Evolutionary conservation across 768 basidiomycete species (phyloP).

Genomic region (Boletus edulis): DNA sequence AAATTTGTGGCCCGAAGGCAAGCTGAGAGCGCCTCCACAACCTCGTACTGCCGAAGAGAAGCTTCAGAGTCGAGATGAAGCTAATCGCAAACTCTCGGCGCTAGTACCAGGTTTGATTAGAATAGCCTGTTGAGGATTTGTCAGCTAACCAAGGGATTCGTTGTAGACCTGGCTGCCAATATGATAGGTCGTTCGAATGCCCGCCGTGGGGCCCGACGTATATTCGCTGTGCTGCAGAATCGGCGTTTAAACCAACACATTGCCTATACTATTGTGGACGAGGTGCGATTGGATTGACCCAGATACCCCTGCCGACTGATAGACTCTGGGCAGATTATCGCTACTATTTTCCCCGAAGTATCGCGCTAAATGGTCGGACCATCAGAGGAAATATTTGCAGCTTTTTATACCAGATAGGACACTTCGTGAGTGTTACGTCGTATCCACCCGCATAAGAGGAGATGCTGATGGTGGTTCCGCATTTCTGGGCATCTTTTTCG

Average conservation of each 20-base stretch:
- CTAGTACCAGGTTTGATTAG: conserved; percentile 76
- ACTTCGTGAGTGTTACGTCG: background rate
- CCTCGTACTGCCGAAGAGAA: conserved; percentile 85
- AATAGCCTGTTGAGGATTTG: background rate
- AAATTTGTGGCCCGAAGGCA: conserved; percentile 83
- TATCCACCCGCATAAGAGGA: conserved; percentile 19
- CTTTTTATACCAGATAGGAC: background rate
- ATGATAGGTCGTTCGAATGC: conserved; percentile 99
- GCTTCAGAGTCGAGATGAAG: conserved; percentile 75
- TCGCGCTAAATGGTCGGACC: conserved; percentile 2
- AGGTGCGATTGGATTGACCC: conserved; percentile 49
- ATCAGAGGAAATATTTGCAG: background rate
- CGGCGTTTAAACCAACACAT: conserved; percentile 93
- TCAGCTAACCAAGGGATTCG: background rate
- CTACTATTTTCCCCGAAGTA: conserved; percentile 58
- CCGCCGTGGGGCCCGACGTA: conserved; percentile 84
- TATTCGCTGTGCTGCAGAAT: conserved; percentile 94
- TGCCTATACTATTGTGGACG: conserved; percentile 83
- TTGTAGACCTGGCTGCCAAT: conserved; percentile 86
- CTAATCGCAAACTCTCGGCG: conserved; percentile 85
- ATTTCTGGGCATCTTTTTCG: conserved; percentile 24
- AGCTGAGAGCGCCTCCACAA: conserved; percentile 52
- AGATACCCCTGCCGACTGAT: conserved; percentile 2
- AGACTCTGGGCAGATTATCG: conserved; percentile 43
- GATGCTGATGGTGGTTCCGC: conserved; percentile 1